Conservation (phyloP, 108 stramenopile genomes). For the Cyclotella choctawhatcheeana region DNA sequence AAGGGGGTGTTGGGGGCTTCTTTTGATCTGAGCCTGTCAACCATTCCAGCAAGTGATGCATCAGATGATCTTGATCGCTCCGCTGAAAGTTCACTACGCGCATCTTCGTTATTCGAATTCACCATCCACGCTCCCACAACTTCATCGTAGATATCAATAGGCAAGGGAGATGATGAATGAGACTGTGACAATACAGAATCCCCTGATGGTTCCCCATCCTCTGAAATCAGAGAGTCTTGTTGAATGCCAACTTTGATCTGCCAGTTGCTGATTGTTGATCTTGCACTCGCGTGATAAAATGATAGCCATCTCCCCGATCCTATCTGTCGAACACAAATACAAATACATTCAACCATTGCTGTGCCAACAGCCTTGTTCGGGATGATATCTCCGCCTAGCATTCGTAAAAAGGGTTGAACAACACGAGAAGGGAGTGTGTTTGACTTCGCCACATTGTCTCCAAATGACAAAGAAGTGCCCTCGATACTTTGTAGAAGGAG, state of each 20-base stretch:
- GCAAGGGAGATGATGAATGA: slow-evolving; percentile 16
- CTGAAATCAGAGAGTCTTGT: neutral
- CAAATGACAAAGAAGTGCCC: slow-evolving; percentile 28
- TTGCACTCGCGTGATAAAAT: slow-evolving; percentile 70
- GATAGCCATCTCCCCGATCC: slow-evolving; percentile 71
- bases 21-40: slow-evolving; percentile 23
- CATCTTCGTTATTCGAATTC: slow-evolving; percentile 35
- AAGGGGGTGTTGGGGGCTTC: slow-evolving; percentile 37
- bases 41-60: slow-evolving; percentile 39
- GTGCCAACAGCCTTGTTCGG: slow-evolving; percentile 65
- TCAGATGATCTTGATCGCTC: slow-evolving; percentile 43
- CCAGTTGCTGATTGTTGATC: slow-evolving; percentile 61
- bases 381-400: slow-evolving; percentile 57
- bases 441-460: slow-evolving; percentile 41
- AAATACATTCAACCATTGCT: slow-evolving; percentile 73
- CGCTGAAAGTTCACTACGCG: slow-evolving; percentile 30
- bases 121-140: slow-evolving; percentile 36
- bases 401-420: slow-evolving; percentile 79
- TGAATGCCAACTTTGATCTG: slow-evolving; percentile 40
- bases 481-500: slow-evolving; percentile 57
- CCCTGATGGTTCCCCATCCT: slow-evolving; percentile 15
- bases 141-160: slow-evolving; percentile 54
- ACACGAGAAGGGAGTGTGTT: slow-evolving; percentile 73
- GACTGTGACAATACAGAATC: neutral
- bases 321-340: slow-evolving; percentile 75